Conservation (phyloP, 129 eudicot species). For the Pittosporum tobira region DNA sequence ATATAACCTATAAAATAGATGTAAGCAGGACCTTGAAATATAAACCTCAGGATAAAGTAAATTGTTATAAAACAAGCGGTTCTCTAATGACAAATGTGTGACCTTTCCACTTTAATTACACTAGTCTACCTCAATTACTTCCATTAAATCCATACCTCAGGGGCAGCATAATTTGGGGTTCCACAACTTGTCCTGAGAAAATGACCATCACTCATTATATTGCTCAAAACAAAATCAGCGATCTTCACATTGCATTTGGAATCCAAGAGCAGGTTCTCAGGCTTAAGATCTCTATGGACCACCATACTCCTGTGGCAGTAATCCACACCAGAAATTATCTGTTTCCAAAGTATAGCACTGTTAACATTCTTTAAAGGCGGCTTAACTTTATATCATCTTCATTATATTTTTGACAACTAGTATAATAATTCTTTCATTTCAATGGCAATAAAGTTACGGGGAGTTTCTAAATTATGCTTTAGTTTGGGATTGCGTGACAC, state of each 20-base stretch:
- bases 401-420: no score
- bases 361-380: no score
- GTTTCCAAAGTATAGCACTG: conserved; percentile 24
- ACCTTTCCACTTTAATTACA: background rate
- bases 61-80: background rate
- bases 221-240: conserved; percentile 97
- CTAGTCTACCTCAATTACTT: background rate
- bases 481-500: no score
- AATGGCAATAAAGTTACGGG: no score
- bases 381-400: conserved; percentile 6
- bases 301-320: conserved; percentile 98
- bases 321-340: conserved; percentile 97
- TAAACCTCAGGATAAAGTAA: background rate
- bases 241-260: conserved; percentile 76
- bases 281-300: conserved; percentile 94
- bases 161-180: conserved; percentile 97
- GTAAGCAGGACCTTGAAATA: background rate
- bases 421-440: no score
- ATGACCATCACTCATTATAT: conserved; percentile 97
- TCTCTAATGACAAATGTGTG: background rate
- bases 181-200: conserved; percentile 96
- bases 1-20: conserved; percentile 52
- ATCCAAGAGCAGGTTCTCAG: conserved; percentile 80
- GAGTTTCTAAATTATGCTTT: no score
- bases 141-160: conserved; percentile 50